Percentiles rank a stretch among this genome's conserved stretches.
These are phyloP conservation scores for Herpotrichia juniperi DNA, from an alignment of 2,329 filamentous ascomycete genomes.

Conservation along the genomic window DNA sequence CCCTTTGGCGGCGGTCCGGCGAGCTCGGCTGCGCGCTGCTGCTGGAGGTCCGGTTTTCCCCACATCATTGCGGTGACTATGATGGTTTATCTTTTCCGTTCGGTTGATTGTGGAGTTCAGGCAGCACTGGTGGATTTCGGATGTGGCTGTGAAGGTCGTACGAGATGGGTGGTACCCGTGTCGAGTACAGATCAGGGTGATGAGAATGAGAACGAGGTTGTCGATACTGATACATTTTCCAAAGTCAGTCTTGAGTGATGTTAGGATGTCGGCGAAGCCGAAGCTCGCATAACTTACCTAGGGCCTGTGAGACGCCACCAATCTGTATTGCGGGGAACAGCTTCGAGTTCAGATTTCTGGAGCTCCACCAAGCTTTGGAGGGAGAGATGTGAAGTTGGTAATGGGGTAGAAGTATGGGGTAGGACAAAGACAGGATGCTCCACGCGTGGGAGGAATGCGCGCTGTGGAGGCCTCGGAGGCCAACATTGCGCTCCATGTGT, in stretches of 20 bases:
- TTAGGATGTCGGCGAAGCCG: conserved; percentile 18
- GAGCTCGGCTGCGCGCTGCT: conserved; percentile 55
- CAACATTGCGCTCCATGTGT: not conserved
- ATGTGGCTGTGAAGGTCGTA: conserved; percentile 2
- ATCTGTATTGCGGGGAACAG: not conserved
- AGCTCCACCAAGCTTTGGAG: not conserved
- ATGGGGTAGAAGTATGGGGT: not conserved
- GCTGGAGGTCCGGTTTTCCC: conserved; percentile 30
- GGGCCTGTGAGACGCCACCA: conserved; percentile 14
- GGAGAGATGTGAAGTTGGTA: not conserved
- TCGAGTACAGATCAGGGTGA: not conserved
- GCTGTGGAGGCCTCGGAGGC: not conserved
- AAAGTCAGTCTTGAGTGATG: not conserved
- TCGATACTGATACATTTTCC: not conserved
- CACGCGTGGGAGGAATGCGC: not conserved
- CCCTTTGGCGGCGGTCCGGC: conserved; percentile 71
- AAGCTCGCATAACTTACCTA: conserved; percentile 17
- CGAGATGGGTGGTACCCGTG: not conserved
- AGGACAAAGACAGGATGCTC: not conserved
- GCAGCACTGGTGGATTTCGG: not conserved
- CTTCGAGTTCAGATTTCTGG: not conserved
- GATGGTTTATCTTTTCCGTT: not conserved
- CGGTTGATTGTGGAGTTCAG: not conserved
- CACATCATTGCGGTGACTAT: conserved; percentile 32
- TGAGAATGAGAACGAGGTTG: not conserved